Evolutionary conservation across 2,329 filamentous ascomycete genomes (phyloP), one percentile per base, ranked within the genome.

Genomic region (Macrophomina phaseolina): DNA sequence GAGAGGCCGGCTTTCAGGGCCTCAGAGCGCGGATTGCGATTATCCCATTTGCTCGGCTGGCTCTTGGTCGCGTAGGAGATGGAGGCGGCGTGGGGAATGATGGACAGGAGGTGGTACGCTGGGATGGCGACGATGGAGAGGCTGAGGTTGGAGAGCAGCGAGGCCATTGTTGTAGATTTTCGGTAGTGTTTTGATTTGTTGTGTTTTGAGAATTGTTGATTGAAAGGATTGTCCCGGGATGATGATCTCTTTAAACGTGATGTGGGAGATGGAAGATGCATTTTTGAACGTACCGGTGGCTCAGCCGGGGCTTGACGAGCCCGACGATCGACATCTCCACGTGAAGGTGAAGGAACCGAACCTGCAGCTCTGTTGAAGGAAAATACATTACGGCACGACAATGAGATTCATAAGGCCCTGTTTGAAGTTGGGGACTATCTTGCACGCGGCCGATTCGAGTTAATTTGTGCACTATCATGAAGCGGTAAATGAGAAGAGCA

Each of bases 71-170:
- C 77, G 60, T 81, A 74, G 48, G 71, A 49, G 51, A 78, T 69
- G 46, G 80, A 79, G 70, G 76, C 78, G 65, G 67, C 68, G 63
- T 84, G 81, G 1, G 81, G 82, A 28, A 77, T 60, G 60, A 82
- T 51, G 55, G 77, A 74, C 46, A 84, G 74, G 68, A 78, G 64
- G 71, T 80, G 81, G 74, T 81, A 83, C 68, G 76, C 74, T 0
- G 81, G 81, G 51, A 84, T 80, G 51, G 78, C 78, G 67, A 82
- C 71, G 67, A 83, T 71, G n/a, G 81, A 78, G 46, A 76, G 71
- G 67, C 80, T 80, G 69, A 73, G 71, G 64, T 74, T 71, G 12
- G 71, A 64, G 42, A 73, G 64, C 11, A 65, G 42, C 8, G 63
- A 58, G 7, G 28, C 12, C 40, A 65, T 46, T 14, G 56, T 18